Evolutionary conservation across 768 basidiomycete genomes (phyloP).

Genomic region (Lactarius vividus): DNA sequence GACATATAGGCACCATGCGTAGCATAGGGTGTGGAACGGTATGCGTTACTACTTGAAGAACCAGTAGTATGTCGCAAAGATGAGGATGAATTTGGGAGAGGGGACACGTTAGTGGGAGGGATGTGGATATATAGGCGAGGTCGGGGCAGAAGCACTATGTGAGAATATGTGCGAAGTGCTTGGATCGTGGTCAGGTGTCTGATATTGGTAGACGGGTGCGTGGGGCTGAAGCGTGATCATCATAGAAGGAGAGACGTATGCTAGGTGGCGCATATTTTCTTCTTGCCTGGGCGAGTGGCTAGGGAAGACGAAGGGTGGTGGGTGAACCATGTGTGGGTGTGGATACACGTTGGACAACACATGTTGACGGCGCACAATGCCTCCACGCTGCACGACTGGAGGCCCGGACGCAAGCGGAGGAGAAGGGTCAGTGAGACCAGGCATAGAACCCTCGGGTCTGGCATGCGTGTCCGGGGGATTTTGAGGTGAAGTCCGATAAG

Average conservation of each 20-base stretch:
- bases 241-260: constrained; percentile 31
- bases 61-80: too few species aligned
- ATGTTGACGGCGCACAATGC: constrained; percentile 15
- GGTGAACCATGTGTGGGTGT: constrained; percentile 5
- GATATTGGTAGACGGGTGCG: constrained; percentile 41
- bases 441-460: neutral
- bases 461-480: neutral
- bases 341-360: constrained; percentile 6
- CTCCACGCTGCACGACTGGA: constrained; percentile 20
- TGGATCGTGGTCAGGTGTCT: constrained; percentile 36
- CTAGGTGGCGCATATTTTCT: constrained; percentile 22
- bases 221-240: constrained; percentile 40
- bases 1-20: constrained; percentile 29
- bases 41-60: too few species aligned
- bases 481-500: neutral
- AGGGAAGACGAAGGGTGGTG: constrained; percentile 16
- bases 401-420: constrained; percentile 26
- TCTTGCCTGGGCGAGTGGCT: constrained; percentile 11
- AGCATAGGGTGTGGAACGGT: constrained; percentile 28
- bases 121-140: constrained; percentile 13
- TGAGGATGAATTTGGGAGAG: constrained; percentile 29
- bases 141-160: constrained; percentile 20
- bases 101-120: constrained; percentile 29
- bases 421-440: constrained; percentile 27
- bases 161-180: constrained; percentile 32